Conservation (phyloP, 1,139 yeast species). For the Candida gigantensis region DNA sequence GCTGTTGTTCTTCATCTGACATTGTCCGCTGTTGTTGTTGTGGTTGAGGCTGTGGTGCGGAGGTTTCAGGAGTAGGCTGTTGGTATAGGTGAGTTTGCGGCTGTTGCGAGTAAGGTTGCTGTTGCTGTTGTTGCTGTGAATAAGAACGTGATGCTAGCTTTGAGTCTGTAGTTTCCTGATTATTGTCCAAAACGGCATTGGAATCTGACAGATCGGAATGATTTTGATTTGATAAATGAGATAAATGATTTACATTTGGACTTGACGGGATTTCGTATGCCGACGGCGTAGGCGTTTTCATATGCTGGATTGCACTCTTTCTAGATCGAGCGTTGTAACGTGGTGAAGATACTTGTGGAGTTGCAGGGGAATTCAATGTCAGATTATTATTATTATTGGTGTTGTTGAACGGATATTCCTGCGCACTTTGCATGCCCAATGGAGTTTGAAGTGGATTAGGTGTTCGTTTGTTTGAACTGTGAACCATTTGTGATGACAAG, state of each 20-base stretch:
- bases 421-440: slow-evolving; percentile 13
- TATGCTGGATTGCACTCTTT: slow-evolving; percentile 14
- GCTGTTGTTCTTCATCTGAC: slow-evolving; percentile 67
- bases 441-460: slow-evolving; percentile 24
- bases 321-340: slow-evolving; percentile 8
- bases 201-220: slow-evolving; percentile 48
- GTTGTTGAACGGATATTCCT: slow-evolving; percentile 11
- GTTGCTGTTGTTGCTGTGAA: slow-evolving; percentile 11
- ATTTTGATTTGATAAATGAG: slow-evolving; percentile 30
- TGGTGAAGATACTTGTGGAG: slow-evolving; percentile 13
- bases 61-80: slow-evolving; percentile 3
- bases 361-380: slow-evolving; percentile 8
- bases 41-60: slow-evolving; percentile 11
- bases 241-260: slow-evolving; percentile 36
- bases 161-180: slow-evolving; percentile 7
- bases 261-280: slow-evolving; percentile 46
- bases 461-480: slow-evolving; percentile 37
- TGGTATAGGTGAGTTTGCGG: slow-evolving; percentile 13
- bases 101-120: slow-evolving; percentile 9
- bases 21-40: slow-evolving; percentile 33
- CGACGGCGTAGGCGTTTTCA: slow-evolving; percentile 46
- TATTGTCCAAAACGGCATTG: slow-evolving; percentile 20
- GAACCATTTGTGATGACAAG: slow-evolving; percentile 35
- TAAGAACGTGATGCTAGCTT: slow-evolving; percentile 4
- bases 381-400: slow-evolving; percentile 1